phyloP scores from a whole-genome alignment of 1,284 basidiomycete genomes.

The Melanopsichium pennsylvanicum region DNA sequence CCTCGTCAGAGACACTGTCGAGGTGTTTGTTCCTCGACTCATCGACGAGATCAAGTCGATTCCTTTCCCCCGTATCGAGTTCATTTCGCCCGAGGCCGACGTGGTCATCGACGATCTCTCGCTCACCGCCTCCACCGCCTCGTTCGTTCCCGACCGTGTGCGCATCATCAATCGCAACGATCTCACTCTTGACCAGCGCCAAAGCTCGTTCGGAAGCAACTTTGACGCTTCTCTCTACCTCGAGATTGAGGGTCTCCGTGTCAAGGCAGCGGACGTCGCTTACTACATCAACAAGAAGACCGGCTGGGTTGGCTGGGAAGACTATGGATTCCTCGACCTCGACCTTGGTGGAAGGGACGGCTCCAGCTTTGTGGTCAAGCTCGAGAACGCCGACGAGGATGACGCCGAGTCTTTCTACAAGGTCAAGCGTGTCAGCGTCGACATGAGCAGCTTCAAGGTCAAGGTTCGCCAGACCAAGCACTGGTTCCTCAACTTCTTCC shows the following conservation, averaged over 20 bases:
- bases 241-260: slow-evolving; percentile 67
- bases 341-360: slow-evolving; percentile 67
- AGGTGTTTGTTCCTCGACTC: slow-evolving; percentile 68
- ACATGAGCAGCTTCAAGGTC: slow-evolving; percentile 63
- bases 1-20: slow-evolving; percentile 67
- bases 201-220: slow-evolving; percentile 67
- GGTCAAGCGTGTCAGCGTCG: slow-evolving; percentile 68
- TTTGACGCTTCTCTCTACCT: slow-evolving; percentile 67
- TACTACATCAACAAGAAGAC: slow-evolving; percentile 68
- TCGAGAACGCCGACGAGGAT: slow-evolving; percentile 68
- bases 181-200: slow-evolving; percentile 67
- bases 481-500: slow-evolving; percentile 61
- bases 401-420: slow-evolving; percentile 69
- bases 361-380: slow-evolving; percentile 67
- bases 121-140: slow-evolving; percentile 65
- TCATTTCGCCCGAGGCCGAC: slow-evolving; percentile 67
- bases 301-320: slow-evolving; percentile 66
- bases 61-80: slow-evolving; percentile 68
- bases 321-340: slow-evolving; percentile 68
- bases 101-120: slow-evolving; percentile 68
- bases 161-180: slow-evolving; percentile 68
- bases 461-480: slow-evolving; percentile 57
- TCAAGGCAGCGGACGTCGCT: slow-evolving; percentile 68
- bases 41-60: slow-evolving; percentile 68
- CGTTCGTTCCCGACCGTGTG: slow-evolving; percentile 68